Conservation (phyloP, 768 basidiomycete species). For the Lentinula raphanica region DNA sequence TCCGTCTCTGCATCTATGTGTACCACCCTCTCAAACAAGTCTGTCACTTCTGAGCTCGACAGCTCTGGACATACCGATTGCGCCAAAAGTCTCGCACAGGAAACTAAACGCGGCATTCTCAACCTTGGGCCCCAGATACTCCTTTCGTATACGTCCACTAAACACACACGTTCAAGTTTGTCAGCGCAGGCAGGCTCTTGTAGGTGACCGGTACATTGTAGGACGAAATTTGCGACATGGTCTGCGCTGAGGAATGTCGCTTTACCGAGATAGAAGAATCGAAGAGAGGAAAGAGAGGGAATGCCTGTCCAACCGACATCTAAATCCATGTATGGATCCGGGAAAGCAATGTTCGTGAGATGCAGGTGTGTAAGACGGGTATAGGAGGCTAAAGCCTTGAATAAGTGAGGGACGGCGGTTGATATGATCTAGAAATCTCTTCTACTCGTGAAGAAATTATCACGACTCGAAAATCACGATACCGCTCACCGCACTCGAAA, state of each 20-base stretch:
- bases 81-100: not conserved
- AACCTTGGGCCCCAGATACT: constrained; percentile 40
- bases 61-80: not conserved
- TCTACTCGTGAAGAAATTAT: not conserved
- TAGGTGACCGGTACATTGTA: not conserved
- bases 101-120: constrained; percentile 3
- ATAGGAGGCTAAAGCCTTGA: constrained; percentile 28
- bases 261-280: constrained; percentile 5
- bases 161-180: constrained; percentile 4
- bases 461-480: too few relatives aligned
- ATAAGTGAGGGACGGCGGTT: constrained; percentile 18
- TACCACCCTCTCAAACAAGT: constrained; percentile 3
- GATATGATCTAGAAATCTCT: constrained; percentile 19
- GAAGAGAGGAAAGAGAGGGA: constrained; percentile 8
- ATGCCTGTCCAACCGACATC: not conserved
- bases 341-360: constrained; percentile 33
- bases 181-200: not conserved
- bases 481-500: constrained; percentile 51
- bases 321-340: not conserved
- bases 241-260: constrained; percentile 6
- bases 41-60: not conserved
- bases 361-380: constrained; percentile 30
- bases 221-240: constrained; percentile 2
- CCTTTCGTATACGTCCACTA: constrained; percentile 40
- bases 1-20: constrained; percentile 4